phyloP scores from a whole-genome alignment of 352 stramenopile species.

The Pythium apleroticum region DNA sequence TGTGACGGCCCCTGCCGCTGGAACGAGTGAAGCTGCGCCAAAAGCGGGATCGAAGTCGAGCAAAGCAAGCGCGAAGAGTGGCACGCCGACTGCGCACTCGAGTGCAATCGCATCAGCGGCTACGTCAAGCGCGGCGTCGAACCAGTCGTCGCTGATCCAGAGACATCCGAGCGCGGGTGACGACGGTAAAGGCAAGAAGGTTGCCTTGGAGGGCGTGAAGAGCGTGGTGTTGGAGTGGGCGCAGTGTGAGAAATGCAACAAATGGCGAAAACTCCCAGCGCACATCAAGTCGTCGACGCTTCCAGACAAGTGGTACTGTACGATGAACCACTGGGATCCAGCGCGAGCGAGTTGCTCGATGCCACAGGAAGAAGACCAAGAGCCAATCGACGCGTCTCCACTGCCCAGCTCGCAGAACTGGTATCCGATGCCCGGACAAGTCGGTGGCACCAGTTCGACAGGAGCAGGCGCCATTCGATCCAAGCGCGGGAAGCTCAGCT shows the following conservation, averaged over 20 bases:
- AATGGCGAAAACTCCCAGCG: constrained; percentile 94
- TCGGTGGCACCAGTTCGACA: constrained; percentile 23
- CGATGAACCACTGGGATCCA: constrained; percentile 95
- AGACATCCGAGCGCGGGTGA: background rate
- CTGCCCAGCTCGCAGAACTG: constrained; percentile 56
- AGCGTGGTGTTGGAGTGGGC: constrained; percentile 93
- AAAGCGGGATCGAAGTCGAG: constrained; percentile 10
- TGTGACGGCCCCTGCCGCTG: background rate
- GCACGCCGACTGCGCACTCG: constrained; percentile 20
- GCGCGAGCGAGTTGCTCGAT: constrained; percentile 69
- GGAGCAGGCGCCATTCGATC: constrained; percentile 11
- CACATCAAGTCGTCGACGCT: constrained; percentile 91
- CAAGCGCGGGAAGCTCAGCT: constrained; percentile 77
- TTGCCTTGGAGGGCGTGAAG: constrained; percentile 38
- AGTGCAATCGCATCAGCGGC: background rate
- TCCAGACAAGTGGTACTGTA: constrained; percentile 96
- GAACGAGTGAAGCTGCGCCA: background rate
- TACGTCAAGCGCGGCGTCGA: background rate
- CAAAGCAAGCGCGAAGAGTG: constrained; percentile 19
- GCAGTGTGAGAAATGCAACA: constrained; percentile 95
- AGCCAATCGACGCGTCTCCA: constrained; percentile 50
- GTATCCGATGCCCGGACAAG: constrained; percentile 54
- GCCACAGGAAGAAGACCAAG: constrained; percentile 76
- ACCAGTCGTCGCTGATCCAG: background rate
- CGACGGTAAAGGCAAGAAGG: constrained; percentile 5